A percentile compares a stretch with the other conserved stretches of the same genome.
Conservation (phyloP, 352 stramenopile species). For the Phytophthora sansomeana region DNA sequence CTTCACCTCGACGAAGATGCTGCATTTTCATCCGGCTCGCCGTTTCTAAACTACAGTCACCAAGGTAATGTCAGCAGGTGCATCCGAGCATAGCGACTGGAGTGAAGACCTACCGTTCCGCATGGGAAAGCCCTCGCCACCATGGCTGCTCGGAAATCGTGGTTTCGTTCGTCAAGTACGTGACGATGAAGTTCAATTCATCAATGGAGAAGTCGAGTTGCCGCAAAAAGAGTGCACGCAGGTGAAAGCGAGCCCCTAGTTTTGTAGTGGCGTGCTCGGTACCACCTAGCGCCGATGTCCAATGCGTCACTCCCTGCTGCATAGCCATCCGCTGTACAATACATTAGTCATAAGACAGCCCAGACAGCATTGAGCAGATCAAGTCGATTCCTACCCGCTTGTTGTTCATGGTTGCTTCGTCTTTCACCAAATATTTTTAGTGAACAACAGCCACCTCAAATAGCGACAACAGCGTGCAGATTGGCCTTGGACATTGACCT, state of each 20-base stretch:
- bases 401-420: slow-evolving; percentile 28
- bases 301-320: slow-evolving; percentile 35
- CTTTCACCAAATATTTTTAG: slow-evolving; percentile 12
- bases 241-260: slow-evolving; percentile 50
- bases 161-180: slow-evolving; percentile 51
- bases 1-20: slow-evolving; percentile 44
- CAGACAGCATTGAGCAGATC: not conserved
- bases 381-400: slow-evolving; percentile 22
- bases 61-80: not conserved
- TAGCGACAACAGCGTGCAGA: not conserved
- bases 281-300: slow-evolving; percentile 29
- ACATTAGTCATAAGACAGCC: not conserved
- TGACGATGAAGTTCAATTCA: slow-evolving; percentile 55
- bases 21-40: slow-evolving; percentile 49
- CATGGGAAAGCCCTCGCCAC: slow-evolving; percentile 45
- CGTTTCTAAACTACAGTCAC: slow-evolving; percentile 39
- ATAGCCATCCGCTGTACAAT: slow-evolving; percentile 32
- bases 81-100: not conserved
- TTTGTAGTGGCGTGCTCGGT: slow-evolving; percentile 48
- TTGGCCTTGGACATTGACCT: no score
- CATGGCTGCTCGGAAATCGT: slow-evolving; percentile 49
- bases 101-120: slow-evolving; percentile 35
- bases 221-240: slow-evolving; percentile 52
- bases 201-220: slow-evolving; percentile 49
- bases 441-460: slow-evolving; percentile 9